Conservation (phyloP, 2,329 filamentous ascomycete genomes). For the Paraphaeosphaeria minitans region DNA sequence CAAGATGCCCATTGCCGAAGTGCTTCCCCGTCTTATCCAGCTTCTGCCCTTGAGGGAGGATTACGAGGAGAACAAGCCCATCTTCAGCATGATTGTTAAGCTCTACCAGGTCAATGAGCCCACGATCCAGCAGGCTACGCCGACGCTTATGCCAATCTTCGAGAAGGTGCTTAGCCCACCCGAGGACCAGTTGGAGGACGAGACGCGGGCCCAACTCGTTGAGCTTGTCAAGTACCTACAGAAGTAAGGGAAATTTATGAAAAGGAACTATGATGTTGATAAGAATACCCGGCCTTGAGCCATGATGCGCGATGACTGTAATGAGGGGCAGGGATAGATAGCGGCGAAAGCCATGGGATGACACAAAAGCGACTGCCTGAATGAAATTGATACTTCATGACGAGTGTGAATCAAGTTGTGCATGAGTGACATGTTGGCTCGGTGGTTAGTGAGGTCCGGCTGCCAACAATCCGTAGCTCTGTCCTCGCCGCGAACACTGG, state of each 20-base stretch:
- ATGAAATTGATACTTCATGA: slow-evolving; percentile 14
- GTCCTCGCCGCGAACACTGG: too few species aligned
- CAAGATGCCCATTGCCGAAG: slow-evolving; percentile 76
- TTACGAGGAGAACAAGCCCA: slow-evolving; percentile 93
- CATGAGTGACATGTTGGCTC: not conserved
- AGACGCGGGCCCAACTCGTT: slow-evolving; percentile 70
- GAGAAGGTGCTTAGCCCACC: slow-evolving; percentile 73
- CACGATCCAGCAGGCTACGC: slow-evolving; percentile 71
- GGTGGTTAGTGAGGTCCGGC: not conserved
- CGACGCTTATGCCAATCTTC: slow-evolving; percentile 71
- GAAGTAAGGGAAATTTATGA: slow-evolving; percentile 36
- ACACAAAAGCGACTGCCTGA: slow-evolving; percentile 9
- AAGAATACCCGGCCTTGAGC: slow-evolving; percentile 17
- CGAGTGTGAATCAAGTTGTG: not conserved
- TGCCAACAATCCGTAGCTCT: too few species aligned
- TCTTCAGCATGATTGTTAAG: slow-evolving; percentile 87
- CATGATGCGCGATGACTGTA: slow-evolving; percentile 14
- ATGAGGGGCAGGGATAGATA: not conserved
- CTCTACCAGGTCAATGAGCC: slow-evolving; percentile 76
- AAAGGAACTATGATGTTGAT: slow-evolving; percentile 27
- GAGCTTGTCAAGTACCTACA: slow-evolving; percentile 64
- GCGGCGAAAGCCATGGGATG: slow-evolving; percentile 1
- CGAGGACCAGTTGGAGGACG: slow-evolving; percentile 74
- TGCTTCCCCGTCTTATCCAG: slow-evolving; percentile 78
- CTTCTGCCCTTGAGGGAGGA: slow-evolving; percentile 89